A percentile compares a stretch with the other conserved stretches of the same genome.
Evolutionary conservation across 2,329 filamentous ascomycete species (phyloP).

Genomic region (Arthrinium puccinioides): DNA sequence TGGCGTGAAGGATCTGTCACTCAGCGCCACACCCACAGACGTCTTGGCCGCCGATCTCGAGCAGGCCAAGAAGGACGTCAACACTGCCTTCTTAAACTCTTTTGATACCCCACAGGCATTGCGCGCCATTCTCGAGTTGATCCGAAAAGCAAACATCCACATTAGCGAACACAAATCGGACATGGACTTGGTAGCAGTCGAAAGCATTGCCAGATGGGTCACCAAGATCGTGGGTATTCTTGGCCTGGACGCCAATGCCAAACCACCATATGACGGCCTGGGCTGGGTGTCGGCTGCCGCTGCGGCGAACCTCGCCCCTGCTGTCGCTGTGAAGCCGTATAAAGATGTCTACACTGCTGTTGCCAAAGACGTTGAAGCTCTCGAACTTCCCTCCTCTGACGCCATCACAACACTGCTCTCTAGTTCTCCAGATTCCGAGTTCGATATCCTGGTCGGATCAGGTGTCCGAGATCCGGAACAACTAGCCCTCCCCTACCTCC

Average conservation of each 20-base stretch:
- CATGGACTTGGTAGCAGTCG: constrained; percentile 38
- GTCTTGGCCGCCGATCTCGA: constrained; percentile 34
- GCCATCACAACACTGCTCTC: constrained; percentile 34
- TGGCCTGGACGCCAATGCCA: constrained; percentile 63
- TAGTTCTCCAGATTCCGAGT: constrained; percentile 37
- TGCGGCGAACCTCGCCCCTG: constrained; percentile 33
- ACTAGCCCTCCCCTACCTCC: constrained; percentile 47
- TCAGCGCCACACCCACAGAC: constrained; percentile 23
- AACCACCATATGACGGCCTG: constrained; percentile 45
- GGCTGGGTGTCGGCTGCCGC: constrained; percentile 42
- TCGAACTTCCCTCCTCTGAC: constrained; percentile 41
- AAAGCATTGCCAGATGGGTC: constrained; percentile 65
- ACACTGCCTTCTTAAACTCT: constrained; percentile 66
- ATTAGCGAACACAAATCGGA: constrained; percentile 38
- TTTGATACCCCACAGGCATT: constrained; percentile 82
- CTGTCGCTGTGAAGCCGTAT: constrained; percentile 40
- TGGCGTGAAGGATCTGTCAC: constrained; percentile 29
- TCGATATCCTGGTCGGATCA: constrained; percentile 32
- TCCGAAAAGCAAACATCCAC: constrained; percentile 67
- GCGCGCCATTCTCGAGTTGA: constrained; percentile 68
- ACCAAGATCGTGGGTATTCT: constrained; percentile 80
- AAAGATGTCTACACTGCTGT: constrained; percentile 36
- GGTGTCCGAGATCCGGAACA: constrained; percentile 45
- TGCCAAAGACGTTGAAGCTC: constrained; percentile 34
- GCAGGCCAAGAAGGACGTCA: constrained; percentile 46